phyloP scores from a whole-genome alignment of 225 moss, liverwort and hornwort genomes.

The Polytrichum formosum region DNA sequence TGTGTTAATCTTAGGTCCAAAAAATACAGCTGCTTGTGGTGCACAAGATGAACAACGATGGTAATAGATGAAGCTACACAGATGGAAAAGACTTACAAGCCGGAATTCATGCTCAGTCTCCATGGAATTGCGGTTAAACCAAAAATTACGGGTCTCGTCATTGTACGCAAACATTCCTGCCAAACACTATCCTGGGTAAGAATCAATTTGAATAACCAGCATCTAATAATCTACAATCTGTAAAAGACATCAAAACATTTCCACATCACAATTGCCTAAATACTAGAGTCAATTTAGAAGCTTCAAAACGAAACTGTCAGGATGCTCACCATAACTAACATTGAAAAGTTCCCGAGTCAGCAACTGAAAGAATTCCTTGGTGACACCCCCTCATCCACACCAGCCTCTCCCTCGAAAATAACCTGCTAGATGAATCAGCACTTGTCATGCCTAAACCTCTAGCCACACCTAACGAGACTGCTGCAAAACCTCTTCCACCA shows the following conservation, averaged over 20 bases:
- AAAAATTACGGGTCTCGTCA: constrained; percentile 65
- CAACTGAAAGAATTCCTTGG: constrained; percentile 73
- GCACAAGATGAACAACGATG: not conserved
- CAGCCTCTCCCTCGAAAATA: constrained; percentile 73
- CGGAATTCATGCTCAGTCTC: constrained; percentile 66
- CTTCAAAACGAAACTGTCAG: not conserved
- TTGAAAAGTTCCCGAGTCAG: constrained; percentile 70
- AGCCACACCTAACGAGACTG: not conserved
- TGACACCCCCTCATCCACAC: constrained; percentile 75
- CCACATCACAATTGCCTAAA: no score
- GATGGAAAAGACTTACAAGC: constrained; percentile 29
- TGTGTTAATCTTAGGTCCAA: not conserved
- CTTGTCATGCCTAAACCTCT: not conserved
- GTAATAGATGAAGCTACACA: not conserved
- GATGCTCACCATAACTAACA: constrained; percentile 61
- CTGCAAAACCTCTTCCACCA: not conserved
- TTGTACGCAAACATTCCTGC: constrained; percentile 73
- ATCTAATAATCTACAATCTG: not conserved
- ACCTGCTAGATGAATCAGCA: constrained; percentile 26
- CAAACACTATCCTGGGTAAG: constrained; percentile 6
- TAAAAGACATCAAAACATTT: no score
- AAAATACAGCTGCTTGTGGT: not conserved
- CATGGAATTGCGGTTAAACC: constrained; percentile 68
- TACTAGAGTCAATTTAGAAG: no score
- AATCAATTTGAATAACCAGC: no score